Percentiles rank a stretch among this genome's conserved stretches.
These are phyloP conservation scores for Pythium insidiosum DNA, from an alignment of 352 stramenopile species.

Conservation along the genomic window DNA sequence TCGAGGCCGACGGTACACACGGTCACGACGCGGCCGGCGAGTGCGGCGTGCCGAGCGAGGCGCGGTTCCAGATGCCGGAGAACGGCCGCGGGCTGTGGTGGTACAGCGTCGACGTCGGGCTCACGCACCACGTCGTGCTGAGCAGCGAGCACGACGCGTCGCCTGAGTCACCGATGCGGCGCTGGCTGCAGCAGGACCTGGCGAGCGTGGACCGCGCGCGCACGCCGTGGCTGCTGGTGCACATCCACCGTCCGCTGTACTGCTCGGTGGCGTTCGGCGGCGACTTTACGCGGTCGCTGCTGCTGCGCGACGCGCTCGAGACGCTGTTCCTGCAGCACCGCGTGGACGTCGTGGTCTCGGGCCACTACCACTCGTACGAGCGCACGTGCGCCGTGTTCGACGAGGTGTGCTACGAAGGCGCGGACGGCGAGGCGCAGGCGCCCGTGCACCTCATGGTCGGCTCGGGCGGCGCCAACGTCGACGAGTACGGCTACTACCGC, in stretches of 20 bases:
- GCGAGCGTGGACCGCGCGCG: slow-evolving; percentile 10
- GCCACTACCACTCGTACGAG: slow-evolving; percentile 13
- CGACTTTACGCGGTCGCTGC: not conserved
- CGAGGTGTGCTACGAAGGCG: too few species aligned
- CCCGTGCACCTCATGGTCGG: too few species aligned
- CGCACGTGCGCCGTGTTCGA: slow-evolving; percentile 11
- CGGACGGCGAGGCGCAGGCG: too few species aligned
- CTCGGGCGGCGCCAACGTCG: too few species aligned
- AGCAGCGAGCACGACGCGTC: slow-evolving; percentile 21
- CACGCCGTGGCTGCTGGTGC: slow-evolving; percentile 16
- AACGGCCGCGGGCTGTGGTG: slow-evolving; percentile 19
- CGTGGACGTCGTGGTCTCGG: slow-evolving; percentile 12
- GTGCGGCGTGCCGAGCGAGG: slow-evolving; percentile 52
- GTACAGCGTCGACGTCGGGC: slow-evolving; percentile 17
- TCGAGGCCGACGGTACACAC: slow-evolving; percentile 9
- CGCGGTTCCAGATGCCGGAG: slow-evolving; percentile 39
- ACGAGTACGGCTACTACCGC: too few species aligned
- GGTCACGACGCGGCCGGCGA: slow-evolving; percentile 30
- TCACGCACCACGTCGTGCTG: slow-evolving; percentile 16
- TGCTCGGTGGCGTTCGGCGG: not conserved
- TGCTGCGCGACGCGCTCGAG: slow-evolving; percentile 2
- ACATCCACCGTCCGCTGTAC: slow-evolving; percentile 21
- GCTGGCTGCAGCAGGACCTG: slow-evolving; percentile 21
- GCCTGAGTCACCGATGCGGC: slow-evolving; percentile 6
- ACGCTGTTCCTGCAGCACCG: slow-evolving; percentile 2